Base-by-base conservation (phyloP, 192 early-diverging fungal genomes). In the Phycomyces blakesleeanus region DNA sequence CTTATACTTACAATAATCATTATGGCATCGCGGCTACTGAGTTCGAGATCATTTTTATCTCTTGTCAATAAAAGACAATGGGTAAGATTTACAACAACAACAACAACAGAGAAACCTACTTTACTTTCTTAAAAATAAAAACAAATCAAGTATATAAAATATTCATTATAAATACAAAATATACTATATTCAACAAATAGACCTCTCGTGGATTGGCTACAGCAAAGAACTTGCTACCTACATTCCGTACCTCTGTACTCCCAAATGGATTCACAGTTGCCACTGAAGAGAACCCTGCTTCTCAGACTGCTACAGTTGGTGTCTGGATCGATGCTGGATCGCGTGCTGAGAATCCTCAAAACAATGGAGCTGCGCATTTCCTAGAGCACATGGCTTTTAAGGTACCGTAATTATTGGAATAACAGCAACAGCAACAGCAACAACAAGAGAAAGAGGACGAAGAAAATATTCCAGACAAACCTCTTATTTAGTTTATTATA, bases 351-450 rank as follows among this genome's bases (percentile, higher is more conserved):
- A 91, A 78, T 59, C 74, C 76, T 64, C 77, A 81, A 63, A 93
- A 92, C 83, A 98, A 98, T 65, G 96, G 96, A 27, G 85, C 93
- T 34, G 96, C 96, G 21, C 95, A 98, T 78, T 98, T 98, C 67
- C 77, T 98, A 57, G 96, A 98, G 76, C 96, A 98, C 78, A 98
- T 98, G 95, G 91, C 95, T 14, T 98, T 97, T 86, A 98, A 98
- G 84, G 29, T 34, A 34, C 29, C n/a, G 91, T 91, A 76, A 34
- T 63, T 14, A 6, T 41, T 14, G 8, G 6, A 6, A 41, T 14
- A 41, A 41, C 40, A 41, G 14, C 40, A 41, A 14, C 40, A 41
- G 40, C 40, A 41, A 41, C n/a, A 55, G 24, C n/a, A 55, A n/a
- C n/a, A 55, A 55, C 9, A 29, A 55, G 4, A 27, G n/a, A 20